Percentiles rank a stretch among this genome's conserved stretches.
These are phyloP conservation scores for Tothia fuscella DNA, from an alignment of 2,329 filamentous ascomycete genomes.

Conservation along the genomic window DNA sequence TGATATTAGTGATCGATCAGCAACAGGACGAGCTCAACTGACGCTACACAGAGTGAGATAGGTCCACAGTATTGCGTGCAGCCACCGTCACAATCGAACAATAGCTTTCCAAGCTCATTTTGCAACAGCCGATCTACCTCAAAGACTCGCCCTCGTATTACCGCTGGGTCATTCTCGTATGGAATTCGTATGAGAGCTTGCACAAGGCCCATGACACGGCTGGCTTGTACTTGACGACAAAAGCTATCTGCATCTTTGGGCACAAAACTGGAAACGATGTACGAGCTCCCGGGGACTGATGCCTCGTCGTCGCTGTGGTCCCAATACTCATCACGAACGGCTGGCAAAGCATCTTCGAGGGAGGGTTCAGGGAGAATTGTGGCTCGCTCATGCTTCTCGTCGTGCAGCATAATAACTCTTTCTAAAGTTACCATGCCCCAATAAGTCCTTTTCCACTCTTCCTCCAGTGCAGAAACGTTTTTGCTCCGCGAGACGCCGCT, in stretches of 20 bases:
- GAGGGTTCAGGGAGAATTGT: constrained; percentile 3
- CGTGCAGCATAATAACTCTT: constrained; percentile 7
- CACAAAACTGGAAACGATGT: constrained; percentile 1
- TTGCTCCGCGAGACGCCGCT: background rate
- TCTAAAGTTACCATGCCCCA: constrained; percentile 8
- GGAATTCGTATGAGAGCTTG: background rate
- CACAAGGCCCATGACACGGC: constrained; percentile 1
- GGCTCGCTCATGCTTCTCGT: constrained; percentile 7
- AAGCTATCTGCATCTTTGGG: constrained; percentile 6
- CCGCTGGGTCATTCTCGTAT: constrained; percentile 2
- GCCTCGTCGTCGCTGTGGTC: background rate
- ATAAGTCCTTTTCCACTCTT: constrained; percentile 6
- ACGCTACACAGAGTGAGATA: constrained; percentile 6
- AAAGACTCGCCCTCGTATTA: background rate
- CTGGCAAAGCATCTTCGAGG: constrained; percentile 8
- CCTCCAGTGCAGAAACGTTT: background rate
- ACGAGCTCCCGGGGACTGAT: background rate
- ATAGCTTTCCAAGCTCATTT: background rate
- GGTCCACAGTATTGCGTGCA: constrained; percentile 9
- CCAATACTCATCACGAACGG: constrained; percentile 3
- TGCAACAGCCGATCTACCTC: constrained; percentile 3
- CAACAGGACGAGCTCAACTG: background rate
- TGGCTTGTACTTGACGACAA: constrained; percentile 6
- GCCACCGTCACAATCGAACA: constrained; percentile 7
- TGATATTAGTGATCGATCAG: background rate